These are phyloP conservation scores for Monosporozyma siamensis DNA, from an alignment of 805 yeast genomes.

Conservation along the genomic window DNA sequence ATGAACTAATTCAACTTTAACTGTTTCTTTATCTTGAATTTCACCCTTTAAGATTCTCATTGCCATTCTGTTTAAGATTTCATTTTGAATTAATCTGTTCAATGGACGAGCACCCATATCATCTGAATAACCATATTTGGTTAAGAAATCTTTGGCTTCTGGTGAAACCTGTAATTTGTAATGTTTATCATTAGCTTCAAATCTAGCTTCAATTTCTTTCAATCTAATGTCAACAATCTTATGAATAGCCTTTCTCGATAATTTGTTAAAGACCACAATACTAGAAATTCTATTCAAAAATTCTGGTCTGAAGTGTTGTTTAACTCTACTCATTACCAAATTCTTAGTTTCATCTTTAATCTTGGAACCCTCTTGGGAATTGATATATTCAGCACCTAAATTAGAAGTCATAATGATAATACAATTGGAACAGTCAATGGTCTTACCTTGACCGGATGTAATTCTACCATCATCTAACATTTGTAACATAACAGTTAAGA, in stretches of 20 bases:
- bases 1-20: conserved; percentile 45
- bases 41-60: conserved; percentile 81
- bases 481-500: conserved; percentile 81
- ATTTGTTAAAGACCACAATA: conserved; percentile 84
- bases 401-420: conserved; percentile 95
- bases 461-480: conserved; percentile 94
- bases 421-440: conserved; percentile 84
- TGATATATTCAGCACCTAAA: conserved; percentile 87
- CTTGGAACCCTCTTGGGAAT: conserved; percentile 52
- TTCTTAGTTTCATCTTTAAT: conserved; percentile 62
- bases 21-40: conserved; percentile 78
- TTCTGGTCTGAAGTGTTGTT: conserved; percentile 92
- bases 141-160: conserved; percentile 71
- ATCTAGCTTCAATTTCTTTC: conserved; percentile 75
- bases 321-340: conserved; percentile 74
- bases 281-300: conserved; percentile 93
- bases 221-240: conserved; percentile 85
- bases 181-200: conserved; percentile 73
- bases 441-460: conserved; percentile 88
- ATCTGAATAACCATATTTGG: conserved; percentile 79
- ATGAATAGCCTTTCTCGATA: conserved; percentile 83
- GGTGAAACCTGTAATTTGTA: conserved; percentile 64
- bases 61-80: conserved; percentile 81
- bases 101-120: conserved; percentile 97
- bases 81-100: conserved; percentile 82